Conservation (phyloP, 306 rosid species). For the Purshia tridentata region DNA sequence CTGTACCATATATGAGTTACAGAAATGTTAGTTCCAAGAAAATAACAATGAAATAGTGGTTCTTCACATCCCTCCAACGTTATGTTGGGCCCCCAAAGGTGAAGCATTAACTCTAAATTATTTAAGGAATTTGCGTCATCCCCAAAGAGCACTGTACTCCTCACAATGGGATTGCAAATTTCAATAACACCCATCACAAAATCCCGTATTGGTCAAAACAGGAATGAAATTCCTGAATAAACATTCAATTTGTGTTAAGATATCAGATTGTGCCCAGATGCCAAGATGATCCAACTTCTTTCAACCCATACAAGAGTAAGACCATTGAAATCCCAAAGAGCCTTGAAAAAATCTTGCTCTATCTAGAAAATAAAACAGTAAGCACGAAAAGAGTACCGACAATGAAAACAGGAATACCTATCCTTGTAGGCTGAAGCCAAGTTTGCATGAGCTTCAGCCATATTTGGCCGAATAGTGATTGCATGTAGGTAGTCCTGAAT, state of each 20-base stretch:
- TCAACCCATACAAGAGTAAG: neutral
- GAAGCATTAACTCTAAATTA: neutral
- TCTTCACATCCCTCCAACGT: neutral
- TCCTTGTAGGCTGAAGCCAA: constrained; percentile 98
- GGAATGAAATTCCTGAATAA: neutral
- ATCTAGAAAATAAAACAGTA: neutral
- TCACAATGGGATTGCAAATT: neutral
- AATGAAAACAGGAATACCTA: constrained; percentile 43
- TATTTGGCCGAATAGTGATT: constrained; percentile 71
- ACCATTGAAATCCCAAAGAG: neutral
- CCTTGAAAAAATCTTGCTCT: neutral
- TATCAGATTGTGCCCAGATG: neutral
- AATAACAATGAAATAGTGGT: neutral
- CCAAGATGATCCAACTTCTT: neutral
- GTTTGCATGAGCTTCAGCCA: constrained; percentile 99
- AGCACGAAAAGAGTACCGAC: neutral
- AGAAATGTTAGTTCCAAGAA: neutral
- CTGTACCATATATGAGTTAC: constrained; percentile 41
- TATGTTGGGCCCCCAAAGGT: neutral
- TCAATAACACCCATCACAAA: neutral
- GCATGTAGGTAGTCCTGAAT: constrained; percentile 87
- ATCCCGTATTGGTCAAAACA: neutral
- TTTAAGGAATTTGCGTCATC: neutral
- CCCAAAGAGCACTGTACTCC: neutral
- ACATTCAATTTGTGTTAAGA: too few species aligned